Base-by-base conservation (phyloP, 2,329 filamentous ascomycete genomes). In the Colletotrichum tropicale region DNA sequence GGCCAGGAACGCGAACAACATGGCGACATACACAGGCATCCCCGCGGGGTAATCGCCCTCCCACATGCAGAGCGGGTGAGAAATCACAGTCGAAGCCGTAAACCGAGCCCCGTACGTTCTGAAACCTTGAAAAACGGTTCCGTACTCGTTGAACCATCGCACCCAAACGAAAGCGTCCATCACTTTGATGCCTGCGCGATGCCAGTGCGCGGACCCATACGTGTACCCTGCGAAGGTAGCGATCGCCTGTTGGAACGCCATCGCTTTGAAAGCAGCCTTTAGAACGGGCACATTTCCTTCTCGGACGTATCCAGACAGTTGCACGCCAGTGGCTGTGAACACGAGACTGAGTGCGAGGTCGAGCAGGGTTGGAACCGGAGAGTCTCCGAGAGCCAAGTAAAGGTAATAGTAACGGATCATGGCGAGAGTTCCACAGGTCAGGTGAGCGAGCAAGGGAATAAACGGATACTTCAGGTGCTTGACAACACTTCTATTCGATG, bases 1-100 rank as follows among this genome's bases (percentile, higher is more conserved):
- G 30, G 36, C 66, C 32, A 76, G 52, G 64, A 75, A 52, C 64
- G 26, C 28, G 16, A 38, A 36, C 30, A 61, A 24, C 15, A 75
- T 32, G 58, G 52, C 52, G 36, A 48, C 16, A 21, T 66, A 71
- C 32, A 66, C 16, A 66, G 74, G 74, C 30, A 66, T 66, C 71
- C 74, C 74, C 70, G 66, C 70, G 70, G 74, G 74, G 74, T 76
- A 66, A 52, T 62, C 74, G 36, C 61, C 61, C 62, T 76, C 65
- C 74, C 74, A 75, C 58, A 70, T 36, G 24, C 71, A 36, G 16
- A 76, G 36, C 58, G 60, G 66, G 28, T 56, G 70, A 26, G 66
- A 36, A 18, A 62, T 28, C 55, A 66, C 65, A 36, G 61, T 36
- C 16, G 36, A 28, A n/a, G 58, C 60, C 55, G 71, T 66, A 56